phyloP scores from a whole-genome alignment of 1,139 yeast species.

The Sugiyamaella pinicola region DNA sequence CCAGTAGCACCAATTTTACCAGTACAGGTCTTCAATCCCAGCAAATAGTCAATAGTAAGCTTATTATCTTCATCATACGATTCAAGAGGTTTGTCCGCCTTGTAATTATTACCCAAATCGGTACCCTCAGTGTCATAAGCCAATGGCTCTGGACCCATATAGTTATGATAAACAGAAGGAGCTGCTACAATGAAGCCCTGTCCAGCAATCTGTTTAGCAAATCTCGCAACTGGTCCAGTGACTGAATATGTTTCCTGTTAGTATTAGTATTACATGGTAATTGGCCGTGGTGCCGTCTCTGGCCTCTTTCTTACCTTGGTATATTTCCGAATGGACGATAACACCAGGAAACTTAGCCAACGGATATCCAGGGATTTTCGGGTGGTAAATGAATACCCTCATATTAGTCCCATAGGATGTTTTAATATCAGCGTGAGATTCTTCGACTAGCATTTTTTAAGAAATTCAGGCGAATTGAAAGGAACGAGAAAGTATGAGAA shows the following conservation, averaged over 20 bases:
- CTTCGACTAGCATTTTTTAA: slow-evolving; percentile 63
- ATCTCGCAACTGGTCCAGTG: slow-evolving; percentile 70
- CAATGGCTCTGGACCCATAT: slow-evolving; percentile 61
- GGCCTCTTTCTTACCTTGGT: slow-evolving; percentile 66
- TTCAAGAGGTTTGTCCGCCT: slow-evolving; percentile 64
- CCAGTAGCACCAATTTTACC: slow-evolving; percentile 83
- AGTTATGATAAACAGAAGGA: slow-evolving; percentile 80
- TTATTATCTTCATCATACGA: slow-evolving; percentile 78
- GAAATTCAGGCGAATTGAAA: no score
- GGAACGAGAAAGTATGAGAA: no score
- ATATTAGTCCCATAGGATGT: slow-evolving; percentile 69
- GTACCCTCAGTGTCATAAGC: slow-evolving; percentile 75
- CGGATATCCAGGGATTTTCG: slow-evolving; percentile 71
- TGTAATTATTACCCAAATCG: slow-evolving; percentile 70
- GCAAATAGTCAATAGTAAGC: slow-evolving; percentile 64
- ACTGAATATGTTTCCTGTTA: slow-evolving; percentile 1
- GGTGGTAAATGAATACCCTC: slow-evolving; percentile 68
- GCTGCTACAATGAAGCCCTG: slow-evolving; percentile 78
- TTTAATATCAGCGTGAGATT: slow-evolving; percentile 62
- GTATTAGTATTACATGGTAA: neutral
- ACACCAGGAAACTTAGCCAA: slow-evolving; percentile 79
- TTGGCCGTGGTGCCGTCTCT: neutral
- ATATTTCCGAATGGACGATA: slow-evolving; percentile 75
- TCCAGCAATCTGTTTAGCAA: slow-evolving; percentile 77
- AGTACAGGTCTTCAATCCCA: slow-evolving; percentile 60